Conservation (phyloP, 495 filamentous ascomycete genomes). For the Penicillium manginii region DNA sequence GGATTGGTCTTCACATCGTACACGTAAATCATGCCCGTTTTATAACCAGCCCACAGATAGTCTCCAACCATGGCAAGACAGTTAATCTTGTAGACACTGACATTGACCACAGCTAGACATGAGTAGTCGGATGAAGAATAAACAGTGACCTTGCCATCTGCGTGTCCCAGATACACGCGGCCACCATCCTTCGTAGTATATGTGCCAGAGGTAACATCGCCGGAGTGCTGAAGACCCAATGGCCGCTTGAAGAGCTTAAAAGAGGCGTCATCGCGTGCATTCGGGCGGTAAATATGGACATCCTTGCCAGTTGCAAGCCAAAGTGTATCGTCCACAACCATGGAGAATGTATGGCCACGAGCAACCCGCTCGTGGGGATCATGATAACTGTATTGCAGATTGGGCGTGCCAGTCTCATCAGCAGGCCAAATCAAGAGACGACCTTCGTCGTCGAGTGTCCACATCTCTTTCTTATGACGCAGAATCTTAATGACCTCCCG, state of each 20-base stretch:
- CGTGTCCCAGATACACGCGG: conserved; percentile 87
- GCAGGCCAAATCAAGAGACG: conserved; percentile 86
- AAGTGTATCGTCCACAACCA: conserved; percentile 75
- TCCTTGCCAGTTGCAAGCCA: conserved; percentile 92
- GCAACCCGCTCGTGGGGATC: conserved; percentile 72
- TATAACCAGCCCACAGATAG: conserved; percentile 92
- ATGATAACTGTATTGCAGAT: conserved; percentile 61
- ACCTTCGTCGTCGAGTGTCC: conserved; percentile 91
- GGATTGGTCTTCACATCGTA: conserved; percentile 83
- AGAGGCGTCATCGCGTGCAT: conserved; percentile 63
- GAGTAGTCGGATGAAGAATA: conserved; percentile 76
- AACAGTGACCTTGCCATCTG: conserved; percentile 90
- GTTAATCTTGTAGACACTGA: conserved; percentile 95
- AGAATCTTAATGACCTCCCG: conserved; percentile 86
- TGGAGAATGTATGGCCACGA: conserved; percentile 84
- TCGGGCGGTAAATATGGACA: conserved; percentile 80
- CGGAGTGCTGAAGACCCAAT: conserved; percentile 66
- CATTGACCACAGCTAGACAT: conserved; percentile 76
- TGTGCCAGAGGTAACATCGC: conserved; percentile 87
- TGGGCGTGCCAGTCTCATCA: conserved; percentile 74
- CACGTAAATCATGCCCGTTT: conserved; percentile 92
- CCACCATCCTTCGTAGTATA: conserved; percentile 74
- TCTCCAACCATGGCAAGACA: conserved; percentile 80
- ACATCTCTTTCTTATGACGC: conserved; percentile 85
- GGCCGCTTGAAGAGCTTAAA: conserved; percentile 75